Base-by-base conservation (phyloP, 2,329 filamentous ascomycete species). In the Aspergillus sp. region DNA sequence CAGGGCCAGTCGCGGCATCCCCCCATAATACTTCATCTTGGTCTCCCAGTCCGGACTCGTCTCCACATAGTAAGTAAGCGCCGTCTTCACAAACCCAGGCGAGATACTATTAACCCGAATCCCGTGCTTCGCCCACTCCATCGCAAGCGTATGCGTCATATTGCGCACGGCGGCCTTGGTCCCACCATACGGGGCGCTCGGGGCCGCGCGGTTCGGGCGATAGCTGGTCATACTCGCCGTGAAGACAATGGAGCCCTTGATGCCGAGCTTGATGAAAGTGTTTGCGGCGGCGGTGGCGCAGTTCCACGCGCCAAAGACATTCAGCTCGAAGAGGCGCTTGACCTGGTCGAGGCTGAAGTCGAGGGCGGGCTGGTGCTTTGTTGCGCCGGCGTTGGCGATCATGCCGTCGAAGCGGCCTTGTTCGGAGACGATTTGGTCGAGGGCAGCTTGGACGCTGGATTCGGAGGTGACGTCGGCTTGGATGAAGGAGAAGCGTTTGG, bases 21-120 rank as follows among this genome's bases (percentile, higher is more conserved):
- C 81, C 7, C 81, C 80, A 64, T 83, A 83, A 63, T 83, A 83
- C 67, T 80, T 76, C 64, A 83, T 74, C 70, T 83, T 80, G 56
- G 78, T 66, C 43, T 81, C 76, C 78, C 79, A 83, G 59, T 83
- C 81, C 0, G 76, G 73, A 44, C 77, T 74, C 48, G 73, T 72
- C 22, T 79, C 77, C 3, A 82, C 75, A 64, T 76, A 81, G 64
- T 81, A 80, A 2, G 77, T 80, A 77, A 80, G 79, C 9, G 71
- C 73, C 1, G 63, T 66, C 13, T 66, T 64, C 4, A 64, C 62
- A 17, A 66, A 57, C 7, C 63, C 61, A 0, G 63, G 61, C 3
- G 53, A 62, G 36, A 91, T 71, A 34, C 68, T 72, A 69, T 81
- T 81, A 45, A 67, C 64, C 1, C 64, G 61, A 38, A 68, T 67